A percentile compares a stretch with the other conserved stretches of the same genome.
Conservation (phyloP, 192 early-diverging fungal species). For the Gryganskiella cystojenkinii region DNA sequence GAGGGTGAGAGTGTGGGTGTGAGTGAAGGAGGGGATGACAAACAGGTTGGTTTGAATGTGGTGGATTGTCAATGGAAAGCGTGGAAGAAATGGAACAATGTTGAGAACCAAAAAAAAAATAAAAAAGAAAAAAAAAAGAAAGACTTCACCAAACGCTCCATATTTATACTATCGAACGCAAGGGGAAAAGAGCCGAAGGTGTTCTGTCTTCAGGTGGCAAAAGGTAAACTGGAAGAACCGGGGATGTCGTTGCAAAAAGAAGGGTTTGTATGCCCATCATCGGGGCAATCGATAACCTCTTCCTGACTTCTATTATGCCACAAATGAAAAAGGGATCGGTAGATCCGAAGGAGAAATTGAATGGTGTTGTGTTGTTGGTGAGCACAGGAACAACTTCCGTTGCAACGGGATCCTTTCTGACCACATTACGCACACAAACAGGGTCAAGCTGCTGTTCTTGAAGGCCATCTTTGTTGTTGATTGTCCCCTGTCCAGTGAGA, state of each 20-base stretch:
- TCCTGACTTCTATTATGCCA: too few relatives aligned
- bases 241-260: neutral
- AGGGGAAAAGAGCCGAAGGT: neutral
- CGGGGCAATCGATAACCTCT: too few relatives aligned
- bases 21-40: neutral
- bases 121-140: neutral
- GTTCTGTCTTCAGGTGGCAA: neutral
- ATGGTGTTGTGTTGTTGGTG: too few relatives aligned
- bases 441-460: too few relatives aligned
- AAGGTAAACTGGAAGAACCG: neutral
- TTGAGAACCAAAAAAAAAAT: neutral
- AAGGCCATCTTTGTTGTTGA: too few relatives aligned
- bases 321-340: too few relatives aligned
- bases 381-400: too few relatives aligned
- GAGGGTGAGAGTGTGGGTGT: neutral
- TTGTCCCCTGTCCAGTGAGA: too few relatives aligned
- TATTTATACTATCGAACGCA: neutral
- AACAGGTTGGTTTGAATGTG: slow-evolving; percentile 1
- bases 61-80: slow-evolving; percentile 18
- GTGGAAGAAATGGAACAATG: slow-evolving; percentile 30
- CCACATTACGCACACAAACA: too few relatives aligned
- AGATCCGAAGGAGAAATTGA: too few relatives aligned
- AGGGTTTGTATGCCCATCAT: too few relatives aligned
- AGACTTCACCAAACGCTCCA: neutral
- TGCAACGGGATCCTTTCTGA: too few relatives aligned